Evolutionary conservation across 257 asterid species (phyloP).

Genomic region (Solanum appendiculatum): DNA sequence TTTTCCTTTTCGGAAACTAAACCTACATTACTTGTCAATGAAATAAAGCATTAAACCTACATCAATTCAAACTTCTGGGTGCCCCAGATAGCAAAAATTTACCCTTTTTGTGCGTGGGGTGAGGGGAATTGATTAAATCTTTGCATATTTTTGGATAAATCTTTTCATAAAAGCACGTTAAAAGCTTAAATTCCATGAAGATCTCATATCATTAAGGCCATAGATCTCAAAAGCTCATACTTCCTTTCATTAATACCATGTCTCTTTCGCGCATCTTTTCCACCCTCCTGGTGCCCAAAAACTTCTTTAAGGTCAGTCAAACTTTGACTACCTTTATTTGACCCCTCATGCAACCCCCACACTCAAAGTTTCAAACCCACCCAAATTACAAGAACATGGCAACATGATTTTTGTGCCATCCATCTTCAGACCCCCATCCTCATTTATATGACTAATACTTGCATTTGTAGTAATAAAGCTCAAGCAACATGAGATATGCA

Average conservation of each 20-base stretch:
- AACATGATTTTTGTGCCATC: background rate
- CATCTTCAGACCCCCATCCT: background rate
- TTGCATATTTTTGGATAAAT: background rate
- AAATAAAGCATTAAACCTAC: background rate
- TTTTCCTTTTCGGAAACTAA: background rate
- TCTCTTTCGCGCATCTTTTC: background rate
- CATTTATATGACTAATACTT: background rate
- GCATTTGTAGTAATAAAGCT: background rate
- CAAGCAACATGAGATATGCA: background rate
- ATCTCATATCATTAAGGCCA: background rate
- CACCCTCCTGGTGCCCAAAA: background rate
- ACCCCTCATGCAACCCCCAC: background rate
- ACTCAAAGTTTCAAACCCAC: background rate
- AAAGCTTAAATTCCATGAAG: background rate
- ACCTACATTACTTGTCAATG: background rate
- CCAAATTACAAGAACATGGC: background rate
- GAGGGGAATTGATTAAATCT: background rate
- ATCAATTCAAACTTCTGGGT: background rate
- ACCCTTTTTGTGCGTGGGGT: background rate
- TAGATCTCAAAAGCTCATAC: background rate
- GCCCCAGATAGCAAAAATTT: background rate
- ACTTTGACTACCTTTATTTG: background rate
- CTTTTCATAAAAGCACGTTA: background rate
- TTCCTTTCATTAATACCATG: background rate
- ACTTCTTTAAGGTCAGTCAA: background rate